Percentiles rank a stretch among this genome's conserved stretches.
These are phyloP conservation scores for Suillus occidentalis DNA, from an alignment of 768 basidiomycete species.

Conservation along the genomic window DNA sequence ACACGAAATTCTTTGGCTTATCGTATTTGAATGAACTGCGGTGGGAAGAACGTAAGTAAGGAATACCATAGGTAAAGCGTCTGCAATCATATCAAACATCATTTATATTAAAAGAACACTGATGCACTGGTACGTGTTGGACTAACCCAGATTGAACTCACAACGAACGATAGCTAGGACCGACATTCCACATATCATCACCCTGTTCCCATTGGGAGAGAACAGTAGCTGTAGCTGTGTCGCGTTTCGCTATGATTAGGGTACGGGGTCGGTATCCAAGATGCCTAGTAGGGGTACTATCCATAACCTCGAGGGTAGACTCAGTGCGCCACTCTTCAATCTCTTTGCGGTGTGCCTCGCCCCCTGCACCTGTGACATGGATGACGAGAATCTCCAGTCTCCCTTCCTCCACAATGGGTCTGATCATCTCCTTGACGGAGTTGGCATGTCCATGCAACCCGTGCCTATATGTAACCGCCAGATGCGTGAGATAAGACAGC, in stretches of 20 bases:
- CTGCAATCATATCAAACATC: background rate
- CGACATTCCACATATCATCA: background rate
- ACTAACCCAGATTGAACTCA: background rate
- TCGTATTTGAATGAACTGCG: background rate
- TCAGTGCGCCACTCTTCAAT: conserved; percentile 11
- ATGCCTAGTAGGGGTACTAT: background rate
- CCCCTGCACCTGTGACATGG: conserved; percentile 10
- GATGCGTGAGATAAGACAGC: conserved; percentile 17
- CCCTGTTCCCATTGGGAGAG: conserved; percentile 1
- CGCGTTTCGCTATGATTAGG: background rate
- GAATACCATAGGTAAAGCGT: background rate
- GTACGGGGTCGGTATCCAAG: background rate
- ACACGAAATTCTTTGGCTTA: background rate
- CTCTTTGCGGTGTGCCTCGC: conserved; percentile 9
- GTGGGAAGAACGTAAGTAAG: background rate
- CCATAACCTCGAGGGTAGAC: background rate
- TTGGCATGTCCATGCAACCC: background rate
- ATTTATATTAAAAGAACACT: background rate
- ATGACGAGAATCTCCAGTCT: conserved; percentile 11
- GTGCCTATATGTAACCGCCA: conserved; percentile 16
- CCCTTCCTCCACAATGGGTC: conserved; percentile 9
- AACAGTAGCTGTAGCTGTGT: background rate
- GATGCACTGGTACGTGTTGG: background rate
- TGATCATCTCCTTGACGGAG: conserved; percentile 7
- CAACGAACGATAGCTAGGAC: background rate